These are phyloP conservation scores for Aureobasidium sp. DNA, from an alignment of 2,329 filamentous ascomycete species.

Conservation along the genomic window DNA sequence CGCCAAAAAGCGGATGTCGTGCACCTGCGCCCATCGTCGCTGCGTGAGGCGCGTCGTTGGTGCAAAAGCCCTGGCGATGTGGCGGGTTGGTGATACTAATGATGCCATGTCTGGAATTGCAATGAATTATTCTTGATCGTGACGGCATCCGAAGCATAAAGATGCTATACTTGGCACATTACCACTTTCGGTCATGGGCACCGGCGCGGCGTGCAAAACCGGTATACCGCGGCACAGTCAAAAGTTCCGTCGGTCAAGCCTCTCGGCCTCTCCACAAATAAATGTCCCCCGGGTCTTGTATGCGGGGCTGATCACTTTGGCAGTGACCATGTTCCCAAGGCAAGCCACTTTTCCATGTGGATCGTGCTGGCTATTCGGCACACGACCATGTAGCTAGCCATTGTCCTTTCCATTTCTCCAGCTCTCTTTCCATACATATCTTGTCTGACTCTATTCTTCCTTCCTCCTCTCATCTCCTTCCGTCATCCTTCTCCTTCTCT, in stretches of 20 bases:
- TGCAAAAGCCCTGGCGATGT: conserved; percentile 1
- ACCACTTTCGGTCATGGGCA: neutral
- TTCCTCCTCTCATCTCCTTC: neutral
- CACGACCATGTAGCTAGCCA: neutral
- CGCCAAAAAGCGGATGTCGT: conserved; percentile 83
- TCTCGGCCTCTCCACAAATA: neutral
- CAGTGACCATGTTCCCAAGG: neutral
- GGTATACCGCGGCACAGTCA: neutral
- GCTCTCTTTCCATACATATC: neutral
- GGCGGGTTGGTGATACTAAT: neutral
- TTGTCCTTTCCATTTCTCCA: neutral
- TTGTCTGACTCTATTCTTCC: neutral
- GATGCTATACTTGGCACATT: conserved; percentile 5
- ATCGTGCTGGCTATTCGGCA: conserved; percentile 2
- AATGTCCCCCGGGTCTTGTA: neutral
- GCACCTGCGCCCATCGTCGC: conserved; percentile 82
- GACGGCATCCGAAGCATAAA: neutral
- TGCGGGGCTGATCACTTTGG: conserved; percentile 6
- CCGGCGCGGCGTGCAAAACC: neutral
- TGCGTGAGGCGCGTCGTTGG: conserved; percentile 40
- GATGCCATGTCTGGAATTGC: conserved; percentile 9
- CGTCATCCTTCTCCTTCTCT: neutral
- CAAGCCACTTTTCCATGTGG: neutral
- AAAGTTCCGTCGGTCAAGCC: neutral
- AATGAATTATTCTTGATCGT: neutral